A percentile compares a stretch with the other conserved stretches of the same genome.
Evolutionary conservation across 306 rosid genomes (phyloP).

Genomic region (Geum urbanum): DNA sequence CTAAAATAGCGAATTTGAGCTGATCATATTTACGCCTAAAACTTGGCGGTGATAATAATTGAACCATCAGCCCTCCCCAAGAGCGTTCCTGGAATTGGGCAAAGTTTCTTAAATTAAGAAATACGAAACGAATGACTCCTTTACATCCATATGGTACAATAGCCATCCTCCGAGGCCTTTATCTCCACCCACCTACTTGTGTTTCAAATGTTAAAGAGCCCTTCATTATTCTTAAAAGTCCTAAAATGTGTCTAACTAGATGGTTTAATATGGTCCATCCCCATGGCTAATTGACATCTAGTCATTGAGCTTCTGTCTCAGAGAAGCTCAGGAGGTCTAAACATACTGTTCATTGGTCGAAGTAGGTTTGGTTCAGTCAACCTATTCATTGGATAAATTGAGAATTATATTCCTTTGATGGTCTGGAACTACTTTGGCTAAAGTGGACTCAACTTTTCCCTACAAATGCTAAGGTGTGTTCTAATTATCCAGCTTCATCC

Average conservation of each 20-base stretch:
- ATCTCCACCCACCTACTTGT: not conserved
- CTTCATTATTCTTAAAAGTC: not conserved
- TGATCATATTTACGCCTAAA: not conserved
- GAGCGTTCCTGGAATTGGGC: not conserved
- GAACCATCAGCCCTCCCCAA: not conserved
- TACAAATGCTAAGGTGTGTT: not conserved
- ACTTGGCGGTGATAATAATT: not conserved
- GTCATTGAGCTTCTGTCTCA: not conserved
- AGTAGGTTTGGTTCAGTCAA: not conserved
- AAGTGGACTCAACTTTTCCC: not conserved
- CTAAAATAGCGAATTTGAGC: not conserved
- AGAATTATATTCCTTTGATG: not conserved
- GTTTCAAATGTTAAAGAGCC: not conserved
- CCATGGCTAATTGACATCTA: not conserved
- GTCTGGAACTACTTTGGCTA: not conserved
- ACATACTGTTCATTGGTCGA: not conserved
- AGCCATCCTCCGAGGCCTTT: not conserved
- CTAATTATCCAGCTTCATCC: not conserved
- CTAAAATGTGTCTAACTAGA: not conserved
- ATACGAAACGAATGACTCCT: not conserved
- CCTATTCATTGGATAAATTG: not conserved
- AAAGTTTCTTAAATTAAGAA: not conserved
- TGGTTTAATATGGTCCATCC: not conserved
- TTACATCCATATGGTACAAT: not conserved
- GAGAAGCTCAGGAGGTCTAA: not conserved